Conservation (phyloP, 768 basidiomycete genomes). For the Lentinula sp. region DNA sequence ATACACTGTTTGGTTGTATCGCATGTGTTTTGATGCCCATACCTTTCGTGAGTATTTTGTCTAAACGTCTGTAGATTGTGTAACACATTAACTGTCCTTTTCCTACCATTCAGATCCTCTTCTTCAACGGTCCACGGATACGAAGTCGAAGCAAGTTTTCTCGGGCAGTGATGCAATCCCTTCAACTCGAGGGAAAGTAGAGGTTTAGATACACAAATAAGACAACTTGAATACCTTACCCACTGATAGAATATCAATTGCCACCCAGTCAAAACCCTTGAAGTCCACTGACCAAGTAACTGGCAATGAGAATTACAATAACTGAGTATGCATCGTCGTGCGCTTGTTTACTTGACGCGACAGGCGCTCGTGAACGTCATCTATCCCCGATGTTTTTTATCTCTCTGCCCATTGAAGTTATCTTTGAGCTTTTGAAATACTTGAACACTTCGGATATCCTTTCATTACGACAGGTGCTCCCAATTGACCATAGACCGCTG, state of each 20-base stretch:
- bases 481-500: neutral
- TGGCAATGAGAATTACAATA: no score
- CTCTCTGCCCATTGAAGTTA: conserved; percentile 15
- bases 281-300: no score
- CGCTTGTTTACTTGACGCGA: no score
- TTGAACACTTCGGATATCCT: conserved; percentile 13
- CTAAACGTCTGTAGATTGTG: no score
- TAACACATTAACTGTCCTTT: neutral
- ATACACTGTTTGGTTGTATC: conserved; percentile 49
- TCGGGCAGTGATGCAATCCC: conserved; percentile 24
- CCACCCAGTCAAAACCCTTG: no score
- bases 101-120: conserved; percentile 24
- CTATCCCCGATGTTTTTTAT: neutral
- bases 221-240: no score
- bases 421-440: conserved; percentile 10
- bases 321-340: no score
- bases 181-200: neutral
- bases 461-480: conserved; percentile 11
- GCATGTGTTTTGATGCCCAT: conserved; percentile 53
- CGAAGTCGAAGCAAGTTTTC: conserved; percentile 35
- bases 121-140: conserved; percentile 36
- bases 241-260: no score
- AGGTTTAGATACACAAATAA: neutral
- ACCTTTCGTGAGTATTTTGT: conserved; percentile 39
- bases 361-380: no score